Percentiles rank a stretch among this genome's conserved stretches.
Evolutionary conservation across 1,284 basidiomycete genomes (phyloP).

Genomic region (Coniferiporia weirii): DNA sequence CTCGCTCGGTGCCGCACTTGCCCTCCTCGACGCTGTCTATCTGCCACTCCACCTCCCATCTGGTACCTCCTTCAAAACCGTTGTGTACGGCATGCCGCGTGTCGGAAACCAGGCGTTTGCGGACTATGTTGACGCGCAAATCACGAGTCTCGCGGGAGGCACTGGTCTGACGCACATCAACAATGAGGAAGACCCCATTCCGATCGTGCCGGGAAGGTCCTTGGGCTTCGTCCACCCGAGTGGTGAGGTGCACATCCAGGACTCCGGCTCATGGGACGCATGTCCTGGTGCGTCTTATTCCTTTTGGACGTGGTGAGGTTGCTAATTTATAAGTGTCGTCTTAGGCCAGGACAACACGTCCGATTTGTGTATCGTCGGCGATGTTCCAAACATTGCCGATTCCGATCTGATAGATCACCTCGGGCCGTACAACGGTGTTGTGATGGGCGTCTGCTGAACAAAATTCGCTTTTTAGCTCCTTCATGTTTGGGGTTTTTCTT

Average conservation of each 20-base stretch:
- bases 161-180: constrained; percentile 41
- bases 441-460: constrained; percentile 27
- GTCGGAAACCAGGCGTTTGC: constrained; percentile 62
- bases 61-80: constrained; percentile 27
- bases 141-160: constrained; percentile 22
- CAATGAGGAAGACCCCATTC: constrained; percentile 34
- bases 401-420: constrained; percentile 42
- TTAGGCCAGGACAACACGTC: constrained; percentile 39
- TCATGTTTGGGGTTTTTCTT: too few relatives aligned
- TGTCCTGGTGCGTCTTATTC: constrained; percentile 37
- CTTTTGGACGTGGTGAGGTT: neutral
- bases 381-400: constrained; percentile 46
- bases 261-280: constrained; percentile 39
- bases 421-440: constrained; percentile 54
- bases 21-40: constrained; percentile 42
- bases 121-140: constrained; percentile 46
- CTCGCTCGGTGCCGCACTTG: constrained; percentile 51
- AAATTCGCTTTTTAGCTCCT: too few relatives aligned
- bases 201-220: constrained; percentile 39
- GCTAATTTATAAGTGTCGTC: neutral
- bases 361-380: constrained; percentile 47
- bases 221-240: constrained; percentile 50
- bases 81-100: constrained; percentile 54
- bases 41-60: constrained; percentile 33
- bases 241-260: constrained; percentile 56